phyloP scores from a whole-genome alignment of 2,329 filamentous ascomycete species.

The Microdochium trichocladiopsis region DNA sequence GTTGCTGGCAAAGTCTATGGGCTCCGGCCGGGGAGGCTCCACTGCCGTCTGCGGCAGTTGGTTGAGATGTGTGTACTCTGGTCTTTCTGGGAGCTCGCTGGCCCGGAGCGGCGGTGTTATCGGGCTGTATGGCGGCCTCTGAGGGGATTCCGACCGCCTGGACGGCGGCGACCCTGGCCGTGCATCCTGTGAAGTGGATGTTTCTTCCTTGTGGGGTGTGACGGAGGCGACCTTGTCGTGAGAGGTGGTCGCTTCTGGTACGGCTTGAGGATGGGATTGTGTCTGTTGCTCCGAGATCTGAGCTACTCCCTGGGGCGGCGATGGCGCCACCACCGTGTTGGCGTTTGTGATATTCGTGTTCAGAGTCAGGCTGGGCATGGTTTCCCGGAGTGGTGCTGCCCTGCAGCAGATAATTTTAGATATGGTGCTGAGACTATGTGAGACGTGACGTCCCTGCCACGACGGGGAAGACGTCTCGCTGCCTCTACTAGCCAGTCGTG shows the following conservation, averaged over 20 bases:
- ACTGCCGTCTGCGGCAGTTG: slow-evolving; percentile 3
- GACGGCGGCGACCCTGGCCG: not conserved
- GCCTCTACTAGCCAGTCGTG: too few relatives aligned
- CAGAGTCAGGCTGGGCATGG: slow-evolving; percentile 20
- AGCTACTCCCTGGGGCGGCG: not conserved
- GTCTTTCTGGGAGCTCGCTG: slow-evolving; percentile 19
- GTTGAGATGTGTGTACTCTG: slow-evolving; percentile 12
- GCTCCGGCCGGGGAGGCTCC: slow-evolving; percentile 38
- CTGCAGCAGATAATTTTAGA: not conserved
- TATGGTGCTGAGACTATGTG: too few relatives aligned
- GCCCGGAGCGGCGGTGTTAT: slow-evolving; percentile 40
- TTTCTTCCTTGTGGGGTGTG: not conserved
- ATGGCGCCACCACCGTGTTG: slow-evolving; percentile 3
- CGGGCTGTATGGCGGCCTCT: slow-evolving; percentile 44
- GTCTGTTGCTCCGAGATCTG: not conserved
- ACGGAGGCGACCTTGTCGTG: not conserved
- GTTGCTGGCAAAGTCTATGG: slow-evolving; percentile 58
- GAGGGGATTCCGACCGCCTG: slow-evolving; percentile 34
- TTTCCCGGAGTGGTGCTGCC: slow-evolving; percentile 2
- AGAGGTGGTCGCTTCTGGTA: not conserved
- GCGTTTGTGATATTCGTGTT: slow-evolving; percentile 14
- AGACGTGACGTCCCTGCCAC: too few relatives aligned
- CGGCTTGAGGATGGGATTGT: not conserved
- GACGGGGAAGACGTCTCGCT: too few relatives aligned
- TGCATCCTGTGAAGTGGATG: not conserved